Evolutionary conservation across 1,284 basidiomycete species (phyloP).

Genomic region (Porodaedalea pini): DNA sequence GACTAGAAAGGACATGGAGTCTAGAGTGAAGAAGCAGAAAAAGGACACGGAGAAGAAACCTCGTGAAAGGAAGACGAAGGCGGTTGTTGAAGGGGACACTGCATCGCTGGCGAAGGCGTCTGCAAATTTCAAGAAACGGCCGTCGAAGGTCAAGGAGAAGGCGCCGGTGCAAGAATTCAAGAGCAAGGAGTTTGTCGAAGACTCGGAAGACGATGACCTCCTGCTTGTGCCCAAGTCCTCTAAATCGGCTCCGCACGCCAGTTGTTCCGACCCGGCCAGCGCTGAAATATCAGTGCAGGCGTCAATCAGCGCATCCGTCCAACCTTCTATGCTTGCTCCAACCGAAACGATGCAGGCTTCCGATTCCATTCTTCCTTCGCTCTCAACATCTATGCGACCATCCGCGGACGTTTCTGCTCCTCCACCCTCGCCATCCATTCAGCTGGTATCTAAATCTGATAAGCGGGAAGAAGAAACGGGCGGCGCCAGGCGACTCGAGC

Average conservation of each 20-base stretch:
- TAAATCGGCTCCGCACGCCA: neutral
- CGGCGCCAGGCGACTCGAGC: neutral
- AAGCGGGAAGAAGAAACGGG: constrained; percentile 1
- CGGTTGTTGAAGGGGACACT: constrained; percentile 16
- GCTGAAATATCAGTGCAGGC: constrained; percentile 1
- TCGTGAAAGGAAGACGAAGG: constrained; percentile 7
- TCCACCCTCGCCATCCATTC: neutral
- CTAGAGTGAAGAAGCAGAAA: constrained; percentile 26
- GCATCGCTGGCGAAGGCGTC: neutral
- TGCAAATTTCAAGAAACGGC: constrained; percentile 8
- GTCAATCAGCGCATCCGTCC: neutral
- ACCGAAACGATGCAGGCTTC: neutral
- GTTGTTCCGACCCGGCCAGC: constrained; percentile 7
- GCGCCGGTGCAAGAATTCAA: constrained; percentile 14
- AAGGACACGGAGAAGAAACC: constrained; percentile 14
- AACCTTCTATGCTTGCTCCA: neutral
- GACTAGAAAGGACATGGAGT: constrained; percentile 15
- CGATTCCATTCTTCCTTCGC: neutral
- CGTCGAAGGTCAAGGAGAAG: constrained; percentile 17
- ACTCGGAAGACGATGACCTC: constrained; percentile 23
- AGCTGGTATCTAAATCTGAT: neutral
- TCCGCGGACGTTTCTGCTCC: constrained; percentile 1
- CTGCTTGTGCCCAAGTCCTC: constrained; percentile 6
- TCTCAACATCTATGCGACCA: constrained; percentile 6
- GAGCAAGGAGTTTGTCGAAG: constrained; percentile 25